Evolutionary conservation across 768 basidiomycete genomes (phyloP), one percentile per base, ranked within the genome.

Genomic region (Kwoniella heveanensis): DNA sequence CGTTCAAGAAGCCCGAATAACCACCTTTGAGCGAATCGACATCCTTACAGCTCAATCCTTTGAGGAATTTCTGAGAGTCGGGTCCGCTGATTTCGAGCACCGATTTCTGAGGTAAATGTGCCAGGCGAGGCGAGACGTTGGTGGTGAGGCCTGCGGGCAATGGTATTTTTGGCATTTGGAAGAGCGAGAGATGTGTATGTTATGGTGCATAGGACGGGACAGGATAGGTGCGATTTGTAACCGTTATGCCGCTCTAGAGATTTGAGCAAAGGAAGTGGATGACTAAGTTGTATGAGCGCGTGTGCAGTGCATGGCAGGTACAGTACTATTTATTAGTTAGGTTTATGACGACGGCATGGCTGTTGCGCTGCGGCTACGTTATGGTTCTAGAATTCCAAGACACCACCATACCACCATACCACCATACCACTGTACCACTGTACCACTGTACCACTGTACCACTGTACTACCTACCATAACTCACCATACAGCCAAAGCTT

Each of bases 51-150:
- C 72, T 82, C 32, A 92, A 81, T 15, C 91, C 91, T 72, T 92
- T 88, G 66, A 97, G 85, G 78, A 94, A 95, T 54, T 85, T 86
- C 21, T 87, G 81, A 4, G 90, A 87, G 66, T 96, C 90, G 19
- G 88, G 86, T 49, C 93, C 93, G 8, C 87, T 84, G 53, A 97
- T 81, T 32, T 90, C 87, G 26, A 97, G 80, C 15, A 95, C 72
- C 19, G 86, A 84, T 71, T 89, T 84, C 67, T 87, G 81, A 9
- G 86, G 83, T 36, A 94, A 79, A 46, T 83, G 87, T 1, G 90
- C 88, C 50, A 77, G 65, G 21, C 52, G 25, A 5, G 63, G 57
- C 39, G 39, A 10, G 19, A 17, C 32, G 32, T 32, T 44, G 39
- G 39, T 19, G 39, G 15, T 44, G 4, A 17, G n/a, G n/a, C n/a